phyloP scores from a whole-genome alignment of 495 filamentous ascomycete genomes.

The Lepidopterella palustris region DNA sequence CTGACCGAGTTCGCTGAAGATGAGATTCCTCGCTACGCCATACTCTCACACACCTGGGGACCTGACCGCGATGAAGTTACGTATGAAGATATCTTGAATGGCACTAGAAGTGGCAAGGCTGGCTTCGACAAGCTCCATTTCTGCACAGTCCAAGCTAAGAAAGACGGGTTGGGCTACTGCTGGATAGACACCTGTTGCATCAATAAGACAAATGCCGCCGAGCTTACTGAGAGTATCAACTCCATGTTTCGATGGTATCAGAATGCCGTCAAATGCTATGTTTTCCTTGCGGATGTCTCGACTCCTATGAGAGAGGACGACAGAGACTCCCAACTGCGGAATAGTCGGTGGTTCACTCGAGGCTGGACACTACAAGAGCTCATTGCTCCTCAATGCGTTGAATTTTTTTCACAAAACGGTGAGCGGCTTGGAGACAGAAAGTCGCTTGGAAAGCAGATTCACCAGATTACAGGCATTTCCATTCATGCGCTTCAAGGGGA shows the following conservation, averaged over 20 bases:
- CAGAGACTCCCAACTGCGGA: conserved; percentile 11
- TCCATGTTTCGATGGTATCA: conserved; percentile 13
- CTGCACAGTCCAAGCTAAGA: conserved; percentile 2
- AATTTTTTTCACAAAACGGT: conserved; percentile 22
- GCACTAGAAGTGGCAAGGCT: conserved; percentile 2
- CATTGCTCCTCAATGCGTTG: conserved; percentile 18
- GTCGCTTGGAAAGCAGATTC: conserved; percentile 12
- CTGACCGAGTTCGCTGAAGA: conserved; percentile 6
- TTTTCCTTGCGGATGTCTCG: conserved; percentile 17
- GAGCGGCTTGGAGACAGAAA: conserved; percentile 18
- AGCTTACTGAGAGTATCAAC: conserved; percentile 8
- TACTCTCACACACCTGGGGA: conserved; percentile 2
- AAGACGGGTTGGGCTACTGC: conserved; percentile 3
- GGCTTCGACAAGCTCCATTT: background rate
- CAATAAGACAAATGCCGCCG: conserved; percentile 7
- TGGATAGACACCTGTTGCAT: conserved; percentile 20
- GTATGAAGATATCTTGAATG: background rate
- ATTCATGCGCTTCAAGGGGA: conserved; percentile 17
- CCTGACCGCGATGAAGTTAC: background rate
- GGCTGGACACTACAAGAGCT: conserved; percentile 14
- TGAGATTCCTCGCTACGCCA: conserved; percentile 4
- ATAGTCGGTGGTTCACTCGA: conserved; percentile 6
- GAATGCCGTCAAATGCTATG: conserved; percentile 10
- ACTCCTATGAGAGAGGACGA: conserved; percentile 5
- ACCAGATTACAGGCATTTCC: conserved; percentile 18